phyloP scores from a whole-genome alignment of 345 rosid species.

The Heritiera littoralis region DNA sequence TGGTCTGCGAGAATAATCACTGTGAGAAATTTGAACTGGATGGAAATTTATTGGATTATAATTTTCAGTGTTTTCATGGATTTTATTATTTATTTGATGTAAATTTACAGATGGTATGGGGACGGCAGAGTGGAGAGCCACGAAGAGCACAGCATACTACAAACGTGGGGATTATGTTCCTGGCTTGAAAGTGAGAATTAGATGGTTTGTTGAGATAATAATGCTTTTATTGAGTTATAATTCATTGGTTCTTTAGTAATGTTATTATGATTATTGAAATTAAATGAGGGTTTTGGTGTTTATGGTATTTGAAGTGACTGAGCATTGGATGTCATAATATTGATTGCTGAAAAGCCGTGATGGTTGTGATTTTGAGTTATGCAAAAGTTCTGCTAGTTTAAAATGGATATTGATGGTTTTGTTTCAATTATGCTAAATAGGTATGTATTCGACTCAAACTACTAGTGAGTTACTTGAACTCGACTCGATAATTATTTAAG shows the following conservation, averaged over 20 bases:
- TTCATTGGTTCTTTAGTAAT: neutral
- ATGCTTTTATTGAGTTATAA: neutral
- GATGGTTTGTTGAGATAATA: neutral
- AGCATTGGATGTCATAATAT: neutral
- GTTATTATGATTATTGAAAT: neutral
- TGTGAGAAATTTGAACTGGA: conserved; percentile 42
- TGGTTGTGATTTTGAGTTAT: neutral
- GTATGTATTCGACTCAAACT: too few species aligned
- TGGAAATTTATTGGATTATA: conserved; percentile 10
- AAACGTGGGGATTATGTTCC: conserved; percentile 99
- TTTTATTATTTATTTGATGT: conserved; percentile 7
- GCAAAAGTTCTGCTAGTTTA: neutral
- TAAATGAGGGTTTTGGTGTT: neutral
- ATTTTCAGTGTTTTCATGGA: conserved; percentile 11
- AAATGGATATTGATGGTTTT: neutral
- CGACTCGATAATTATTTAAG: too few species aligned
- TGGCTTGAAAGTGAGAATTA: conserved; percentile 78
- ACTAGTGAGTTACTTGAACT: too few species aligned
- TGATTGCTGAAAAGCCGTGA: neutral
- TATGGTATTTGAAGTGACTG: neutral
- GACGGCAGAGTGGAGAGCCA: conserved; percentile 98
- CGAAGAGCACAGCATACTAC: conserved; percentile 87
- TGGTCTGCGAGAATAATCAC: conserved; percentile 97
- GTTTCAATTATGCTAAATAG: neutral
- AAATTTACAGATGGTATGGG: conserved; percentile 87